Evolutionary conservation across 2,329 filamentous ascomycete species (phyloP).

Genomic region (Neofusicoccum laricinum): DNA sequence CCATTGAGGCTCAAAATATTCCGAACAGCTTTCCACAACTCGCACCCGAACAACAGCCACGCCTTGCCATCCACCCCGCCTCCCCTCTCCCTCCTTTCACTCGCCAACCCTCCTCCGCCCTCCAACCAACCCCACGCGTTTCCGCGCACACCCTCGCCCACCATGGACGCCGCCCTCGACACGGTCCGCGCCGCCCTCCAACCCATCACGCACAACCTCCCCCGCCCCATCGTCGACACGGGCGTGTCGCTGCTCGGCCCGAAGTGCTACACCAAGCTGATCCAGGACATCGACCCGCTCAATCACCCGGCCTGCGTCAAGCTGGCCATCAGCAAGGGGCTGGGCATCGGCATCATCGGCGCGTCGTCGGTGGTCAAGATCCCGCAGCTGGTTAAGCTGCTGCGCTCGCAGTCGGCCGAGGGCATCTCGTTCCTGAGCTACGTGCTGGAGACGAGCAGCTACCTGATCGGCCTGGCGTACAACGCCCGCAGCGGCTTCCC

Average conservation of each 20-base stretch:
- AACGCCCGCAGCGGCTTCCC: conserved; percentile 88
- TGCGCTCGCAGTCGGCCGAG: conserved; percentile 73
- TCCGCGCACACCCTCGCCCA: neutral
- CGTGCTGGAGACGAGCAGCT: conserved; percentile 82
- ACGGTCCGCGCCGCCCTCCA: conserved; percentile 42
- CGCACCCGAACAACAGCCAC: neutral
- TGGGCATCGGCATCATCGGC: conserved; percentile 90
- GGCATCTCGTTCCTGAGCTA: conserved; percentile 90
- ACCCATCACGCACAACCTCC: conserved; percentile 46
- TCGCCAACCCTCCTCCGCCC: neutral
- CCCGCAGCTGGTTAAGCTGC: conserved; percentile 91
- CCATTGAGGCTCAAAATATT: neutral
- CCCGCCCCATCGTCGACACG: conserved; percentile 32
- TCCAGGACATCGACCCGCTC: conserved; percentile 77
- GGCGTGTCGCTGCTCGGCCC: conserved; percentile 64
- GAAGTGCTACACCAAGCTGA: conserved; percentile 80
- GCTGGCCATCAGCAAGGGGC: conserved; percentile 84
- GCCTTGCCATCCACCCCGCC: neutral
- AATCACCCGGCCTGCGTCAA: conserved; percentile 77
- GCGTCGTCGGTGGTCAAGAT: conserved; percentile 92
- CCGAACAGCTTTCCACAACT: conserved; percentile 7
- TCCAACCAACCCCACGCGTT: neutral
- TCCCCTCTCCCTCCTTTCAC: neutral
- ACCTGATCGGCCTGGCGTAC: conserved; percentile 88
- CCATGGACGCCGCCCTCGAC: conserved; percentile 38